phyloP scores from a whole-genome alignment of 805 yeast genomes.

The Saccharomycopsis microspora region DNA sequence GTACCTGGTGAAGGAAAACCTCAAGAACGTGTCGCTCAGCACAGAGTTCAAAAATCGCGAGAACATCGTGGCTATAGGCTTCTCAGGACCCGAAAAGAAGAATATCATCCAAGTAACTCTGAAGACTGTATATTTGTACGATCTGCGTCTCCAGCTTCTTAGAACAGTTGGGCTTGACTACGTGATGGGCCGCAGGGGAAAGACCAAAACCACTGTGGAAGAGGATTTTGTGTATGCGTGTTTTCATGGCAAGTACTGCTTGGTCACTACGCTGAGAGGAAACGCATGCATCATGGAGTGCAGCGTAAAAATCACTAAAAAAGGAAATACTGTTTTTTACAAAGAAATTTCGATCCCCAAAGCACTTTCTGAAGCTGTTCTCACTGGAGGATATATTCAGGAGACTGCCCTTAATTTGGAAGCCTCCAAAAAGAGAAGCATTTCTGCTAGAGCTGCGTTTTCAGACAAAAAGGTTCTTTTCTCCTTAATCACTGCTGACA shows the following conservation, averaged over 20 bases:
- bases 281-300: conserved; percentile 11
- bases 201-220: conserved; percentile 9
- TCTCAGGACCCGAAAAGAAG: conserved; percentile 40
- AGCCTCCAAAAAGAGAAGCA: conserved; percentile 4
- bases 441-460: conserved; percentile 1
- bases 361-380: conserved; percentile 11
- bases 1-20: conserved; percentile 35
- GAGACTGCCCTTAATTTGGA: conserved; percentile 2
- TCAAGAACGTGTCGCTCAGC: conserved; percentile 4
- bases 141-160: conserved; percentile 38
- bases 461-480: conserved; percentile 4
- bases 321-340: conserved; percentile 13
- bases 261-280: conserved; percentile 14
- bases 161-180: conserved; percentile 8
- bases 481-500: conserved; percentile 46
- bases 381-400: conserved; percentile 12
- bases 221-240: conserved; percentile 12
- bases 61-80: conserved; percentile 26
- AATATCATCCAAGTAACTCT: conserved; percentile 69
- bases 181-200: background rate
- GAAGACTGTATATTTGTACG: conserved; percentile 49
- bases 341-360: conserved; percentile 9
- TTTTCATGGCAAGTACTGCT: conserved; percentile 6
- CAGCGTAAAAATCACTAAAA: conserved; percentile 9
- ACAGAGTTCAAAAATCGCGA: conserved; percentile 13